A percentile compares a stretch with the other conserved stretches of the same genome.
Conservation (phyloP, 1,284 basidiomycete genomes). For the Schizophyllum amplum region DNA sequence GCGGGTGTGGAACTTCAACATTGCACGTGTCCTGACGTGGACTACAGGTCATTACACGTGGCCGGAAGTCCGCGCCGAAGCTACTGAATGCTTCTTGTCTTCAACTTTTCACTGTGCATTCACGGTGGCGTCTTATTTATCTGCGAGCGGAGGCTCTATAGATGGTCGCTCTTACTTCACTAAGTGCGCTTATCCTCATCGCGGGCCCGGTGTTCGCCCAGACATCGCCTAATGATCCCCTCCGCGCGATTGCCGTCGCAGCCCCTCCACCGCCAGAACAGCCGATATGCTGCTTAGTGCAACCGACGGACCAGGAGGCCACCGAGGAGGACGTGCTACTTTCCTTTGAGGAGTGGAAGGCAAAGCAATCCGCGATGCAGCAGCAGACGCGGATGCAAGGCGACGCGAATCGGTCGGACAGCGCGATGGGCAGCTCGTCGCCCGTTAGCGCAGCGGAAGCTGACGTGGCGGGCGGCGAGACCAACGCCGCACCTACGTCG, state of each 20-base stretch:
- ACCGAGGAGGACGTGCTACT: constrained; percentile 61
- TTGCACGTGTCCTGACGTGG: too few relatives aligned
- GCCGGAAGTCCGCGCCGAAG: not conserved
- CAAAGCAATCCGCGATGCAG: constrained; percentile 40
- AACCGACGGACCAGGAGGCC: constrained; percentile 38
- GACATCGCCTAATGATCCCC: constrained; percentile 48
- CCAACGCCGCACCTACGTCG: not conserved
- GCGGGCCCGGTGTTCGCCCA: constrained; percentile 14
- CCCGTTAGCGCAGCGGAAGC: constrained; percentile 6
- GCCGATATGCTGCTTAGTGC: constrained; percentile 61
- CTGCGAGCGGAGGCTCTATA: not conserved
- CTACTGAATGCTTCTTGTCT: not conserved
- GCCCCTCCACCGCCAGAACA: constrained; percentile 40
- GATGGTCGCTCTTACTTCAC: not conserved
- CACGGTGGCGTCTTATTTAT: not conserved
- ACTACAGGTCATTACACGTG: not conserved
- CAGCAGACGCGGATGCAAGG: constrained; percentile 13
- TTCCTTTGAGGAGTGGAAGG: constrained; percentile 90
- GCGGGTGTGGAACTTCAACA: too few relatives aligned
- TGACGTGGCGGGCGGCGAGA: too few relatives aligned
- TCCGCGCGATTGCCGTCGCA: constrained; percentile 43
- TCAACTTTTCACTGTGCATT: not conserved
- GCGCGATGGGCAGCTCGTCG: not conserved
- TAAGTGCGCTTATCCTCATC: not conserved
- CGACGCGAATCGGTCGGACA: constrained; percentile 19